Base-by-base conservation (phyloP, 306 rosid genomes). In the Notholithocarpus densiflorus region DNA sequence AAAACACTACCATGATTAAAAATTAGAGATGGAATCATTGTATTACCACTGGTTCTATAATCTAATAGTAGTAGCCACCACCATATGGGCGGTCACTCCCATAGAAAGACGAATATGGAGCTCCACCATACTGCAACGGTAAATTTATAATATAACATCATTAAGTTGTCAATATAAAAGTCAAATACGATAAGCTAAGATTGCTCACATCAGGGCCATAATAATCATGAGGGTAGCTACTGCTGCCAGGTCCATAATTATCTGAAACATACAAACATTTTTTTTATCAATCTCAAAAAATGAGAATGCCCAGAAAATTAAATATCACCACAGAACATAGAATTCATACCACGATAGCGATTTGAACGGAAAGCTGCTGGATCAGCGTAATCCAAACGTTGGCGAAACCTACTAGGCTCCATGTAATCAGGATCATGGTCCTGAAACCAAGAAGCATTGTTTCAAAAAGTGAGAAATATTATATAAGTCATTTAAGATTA, bases 191-290 rank as follows among this genome's bases (percentile, higher is more conserved):
- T 55, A 78, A 72, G 40, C 20, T 73, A 32, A 75, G 61, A 74
- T 77, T 80, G 68, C 97, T 89, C 85, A 93, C 96, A 78, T 87
- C 83, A 80, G 91, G 78, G 77, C 88, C 91, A 82, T 85, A 77
- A 77, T 82, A 74, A 75, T 89, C 94, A 69, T 53, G 89, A 20
- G 90, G 77, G 80, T 80, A 88, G 71, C 75, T 89, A 79, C 86
- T 76, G 75, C 89, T 83, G 78, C 87, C 83, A 65, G 88, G 53
- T 62, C 89, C 91, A 66, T 77, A 64, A 71, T 84, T 69, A 89
- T 84, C 96, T 93, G 74, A 55, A 81, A 20, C 11, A 75, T 48
- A 79, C n/a, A 68, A 57, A 52, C 24, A 68, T 27, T 34, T 57
- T 29, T 29, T 68, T 62, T 51, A 60, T 77, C 57, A 76, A 51